These are phyloP conservation scores for Phytophthora pinifolia DNA, from an alignment of 352 stramenopile species.

Conservation along the genomic window DNA sequence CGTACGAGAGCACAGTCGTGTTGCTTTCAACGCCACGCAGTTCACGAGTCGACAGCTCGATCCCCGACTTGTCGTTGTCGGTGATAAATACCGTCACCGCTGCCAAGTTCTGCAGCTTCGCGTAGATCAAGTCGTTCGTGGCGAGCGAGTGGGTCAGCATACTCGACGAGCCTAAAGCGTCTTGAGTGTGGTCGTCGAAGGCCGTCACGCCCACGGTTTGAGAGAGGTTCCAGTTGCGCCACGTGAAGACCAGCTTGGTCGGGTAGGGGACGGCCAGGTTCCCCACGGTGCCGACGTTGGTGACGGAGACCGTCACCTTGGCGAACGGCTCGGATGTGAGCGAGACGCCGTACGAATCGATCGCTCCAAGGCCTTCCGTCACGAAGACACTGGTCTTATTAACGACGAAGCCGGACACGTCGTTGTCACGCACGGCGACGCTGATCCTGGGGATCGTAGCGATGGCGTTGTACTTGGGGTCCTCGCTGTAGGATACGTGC, in stretches of 20 bases:
- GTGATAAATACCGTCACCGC: constrained; percentile 53
- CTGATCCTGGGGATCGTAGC: constrained; percentile 54
- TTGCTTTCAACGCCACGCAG: constrained; percentile 50
- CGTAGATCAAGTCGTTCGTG: constrained; percentile 76
- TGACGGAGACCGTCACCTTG: constrained; percentile 53
- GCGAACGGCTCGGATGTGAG: constrained; percentile 65
- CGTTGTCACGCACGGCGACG: constrained; percentile 64
- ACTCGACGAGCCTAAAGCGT: constrained; percentile 46
- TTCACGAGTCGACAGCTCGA: constrained; percentile 44
- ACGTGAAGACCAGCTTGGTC: constrained; percentile 54
- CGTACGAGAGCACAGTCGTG: constrained; percentile 40
- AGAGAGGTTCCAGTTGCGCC: constrained; percentile 64
- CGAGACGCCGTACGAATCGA: constrained; percentile 57
- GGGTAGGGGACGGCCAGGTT: constrained; percentile 41
- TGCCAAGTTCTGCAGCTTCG: constrained; percentile 35
- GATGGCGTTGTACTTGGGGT: constrained; percentile 69
- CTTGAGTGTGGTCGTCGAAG: constrained; percentile 63
- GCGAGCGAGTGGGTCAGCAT: constrained; percentile 49
- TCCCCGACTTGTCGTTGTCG: constrained; percentile 65
- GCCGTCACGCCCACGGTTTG: constrained; percentile 56
- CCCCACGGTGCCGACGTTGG: constrained; percentile 50
- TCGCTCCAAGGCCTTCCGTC: constrained; percentile 38
- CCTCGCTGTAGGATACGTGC: constrained; percentile 62
- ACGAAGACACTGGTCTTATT: constrained; percentile 43
- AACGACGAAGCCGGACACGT: constrained; percentile 54